Conservation (phyloP, 1,284 basidiomycete genomes). For the Rhodotorula sp. region DNA sequence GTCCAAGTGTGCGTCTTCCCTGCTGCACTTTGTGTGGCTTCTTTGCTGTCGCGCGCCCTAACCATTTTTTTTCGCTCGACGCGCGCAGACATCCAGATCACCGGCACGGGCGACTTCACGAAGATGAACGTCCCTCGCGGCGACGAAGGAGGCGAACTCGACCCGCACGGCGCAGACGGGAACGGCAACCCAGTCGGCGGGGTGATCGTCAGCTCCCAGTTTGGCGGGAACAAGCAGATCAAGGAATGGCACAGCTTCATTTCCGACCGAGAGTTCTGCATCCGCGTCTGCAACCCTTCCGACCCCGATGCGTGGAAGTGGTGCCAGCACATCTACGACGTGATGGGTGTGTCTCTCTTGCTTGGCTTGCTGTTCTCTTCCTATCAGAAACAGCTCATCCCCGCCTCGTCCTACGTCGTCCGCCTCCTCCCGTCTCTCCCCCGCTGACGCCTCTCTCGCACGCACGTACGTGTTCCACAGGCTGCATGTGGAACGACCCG, state of each 20-base stretch:
- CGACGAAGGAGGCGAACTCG: slow-evolving; percentile 52
- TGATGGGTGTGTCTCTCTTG: background rate
- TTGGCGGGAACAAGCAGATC: slow-evolving; percentile 40
- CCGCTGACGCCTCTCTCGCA: slow-evolving; percentile 48
- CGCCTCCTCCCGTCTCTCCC: slow-evolving; percentile 41
- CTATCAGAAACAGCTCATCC: background rate
- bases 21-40: no score
- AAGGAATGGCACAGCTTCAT: slow-evolving; percentile 43
- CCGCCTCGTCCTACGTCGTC: background rate
- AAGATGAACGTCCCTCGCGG: slow-evolving; percentile 49
- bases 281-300: slow-evolving; percentile 39
- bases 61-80: no score
- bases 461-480: no score
- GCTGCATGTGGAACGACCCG: slow-evolving; percentile 54
- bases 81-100: slow-evolving; percentile 51
- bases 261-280: slow-evolving; percentile 39
- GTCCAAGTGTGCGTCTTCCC: slow-evolving; percentile 44
- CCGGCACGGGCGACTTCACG: slow-evolving; percentile 52
- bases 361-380: background rate
- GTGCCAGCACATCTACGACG: slow-evolving; percentile 47
- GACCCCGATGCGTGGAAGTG: slow-evolving; percentile 25
- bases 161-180: slow-evolving; percentile 40
- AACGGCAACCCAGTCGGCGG: slow-evolving; percentile 46
- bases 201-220: slow-evolving; percentile 35
- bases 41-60: no score